Conservation (phyloP, 2,329 filamentous ascomycete species). For the Pseudogymnoascus destructans region DNA sequence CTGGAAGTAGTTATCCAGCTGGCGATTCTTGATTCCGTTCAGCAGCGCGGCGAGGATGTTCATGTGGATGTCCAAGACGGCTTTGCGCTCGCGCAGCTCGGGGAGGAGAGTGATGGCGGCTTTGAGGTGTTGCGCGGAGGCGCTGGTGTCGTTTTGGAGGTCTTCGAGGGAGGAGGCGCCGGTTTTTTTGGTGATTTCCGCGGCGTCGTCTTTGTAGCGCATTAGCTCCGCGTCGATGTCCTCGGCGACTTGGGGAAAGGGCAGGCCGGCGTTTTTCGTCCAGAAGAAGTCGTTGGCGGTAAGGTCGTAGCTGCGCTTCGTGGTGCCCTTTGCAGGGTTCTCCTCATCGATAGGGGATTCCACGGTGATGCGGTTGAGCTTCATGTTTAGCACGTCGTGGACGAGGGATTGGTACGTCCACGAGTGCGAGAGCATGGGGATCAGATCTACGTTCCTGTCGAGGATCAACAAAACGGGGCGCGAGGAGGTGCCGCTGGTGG, state of each 20-base stretch:
- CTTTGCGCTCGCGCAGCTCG: constrained; percentile 83
- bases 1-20: constrained; percentile 93
- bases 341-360: constrained; percentile 69
- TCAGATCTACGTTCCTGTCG: constrained; percentile 87
- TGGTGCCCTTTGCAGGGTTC: constrained; percentile 59
- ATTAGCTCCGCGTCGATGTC: constrained; percentile 90
- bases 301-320: constrained; percentile 82
- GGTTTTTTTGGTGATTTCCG: constrained; percentile 88
- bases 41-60: constrained; percentile 74
- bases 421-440: constrained; percentile 97
- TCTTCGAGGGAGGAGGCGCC: constrained; percentile 88
- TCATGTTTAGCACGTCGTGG: constrained; percentile 63
- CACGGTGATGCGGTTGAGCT: constrained; percentile 87
- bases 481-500: constrained; percentile 50
- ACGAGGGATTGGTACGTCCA: constrained; percentile 82
- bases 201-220: constrained; percentile 89
- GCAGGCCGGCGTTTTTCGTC: constrained; percentile 78
- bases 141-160: constrained; percentile 74
- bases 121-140: constrained; percentile 88
- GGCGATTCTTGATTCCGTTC: constrained; percentile 79
- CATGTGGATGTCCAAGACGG: constrained; percentile 97
- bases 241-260: constrained; percentile 92
- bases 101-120: constrained; percentile 87
- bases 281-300: constrained; percentile 92
- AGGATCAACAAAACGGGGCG: constrained; percentile 85